These are phyloP conservation scores for Penicillium sclerotigenum DNA, from an alignment of 2,329 filamentous ascomycete genomes.

Conservation along the genomic window DNA sequence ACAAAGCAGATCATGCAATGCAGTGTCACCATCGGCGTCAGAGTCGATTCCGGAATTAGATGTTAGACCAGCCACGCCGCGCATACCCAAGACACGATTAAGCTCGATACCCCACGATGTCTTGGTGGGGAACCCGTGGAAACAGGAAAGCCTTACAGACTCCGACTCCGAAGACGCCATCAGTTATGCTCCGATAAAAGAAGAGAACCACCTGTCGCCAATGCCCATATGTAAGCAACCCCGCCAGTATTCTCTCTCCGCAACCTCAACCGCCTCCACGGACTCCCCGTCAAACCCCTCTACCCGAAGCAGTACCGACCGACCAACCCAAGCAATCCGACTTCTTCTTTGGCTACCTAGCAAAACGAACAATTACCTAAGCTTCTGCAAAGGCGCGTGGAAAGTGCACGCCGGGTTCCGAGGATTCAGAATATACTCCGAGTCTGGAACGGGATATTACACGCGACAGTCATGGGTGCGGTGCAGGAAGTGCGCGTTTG, in stretches of 20 bases:
- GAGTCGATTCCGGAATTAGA: not conserved
- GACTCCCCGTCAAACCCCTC: constrained; percentile 8
- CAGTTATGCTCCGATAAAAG: not conserved
- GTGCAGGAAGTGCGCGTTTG: constrained; percentile 45
- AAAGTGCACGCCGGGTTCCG: constrained; percentile 30
- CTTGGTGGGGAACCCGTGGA: not conserved
- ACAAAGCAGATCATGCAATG: not conserved
- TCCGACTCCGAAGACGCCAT: not conserved
- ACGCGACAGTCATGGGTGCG: constrained; percentile 35
- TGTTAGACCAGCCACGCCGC: not conserved
- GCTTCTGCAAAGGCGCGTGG: constrained; percentile 50
- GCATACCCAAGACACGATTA: not conserved
- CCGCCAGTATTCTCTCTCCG: not conserved
- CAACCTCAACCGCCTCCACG: constrained; percentile 10
- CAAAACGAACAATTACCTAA: constrained; percentile 35
- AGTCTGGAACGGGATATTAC: constrained; percentile 21
- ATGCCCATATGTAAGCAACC: not conserved
- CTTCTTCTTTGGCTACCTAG: constrained; percentile 30
- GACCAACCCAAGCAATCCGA: not conserved
- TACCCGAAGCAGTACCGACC: constrained; percentile 1
- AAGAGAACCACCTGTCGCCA: not conserved
- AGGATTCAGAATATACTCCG: constrained; percentile 15
- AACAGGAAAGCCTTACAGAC: not conserved
- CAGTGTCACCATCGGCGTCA: not conserved
- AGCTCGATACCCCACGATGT: not conserved